These are phyloP conservation scores for Leccinum barrowsii DNA, from an alignment of 768 basidiomycete genomes.

Conservation along the genomic window DNA sequence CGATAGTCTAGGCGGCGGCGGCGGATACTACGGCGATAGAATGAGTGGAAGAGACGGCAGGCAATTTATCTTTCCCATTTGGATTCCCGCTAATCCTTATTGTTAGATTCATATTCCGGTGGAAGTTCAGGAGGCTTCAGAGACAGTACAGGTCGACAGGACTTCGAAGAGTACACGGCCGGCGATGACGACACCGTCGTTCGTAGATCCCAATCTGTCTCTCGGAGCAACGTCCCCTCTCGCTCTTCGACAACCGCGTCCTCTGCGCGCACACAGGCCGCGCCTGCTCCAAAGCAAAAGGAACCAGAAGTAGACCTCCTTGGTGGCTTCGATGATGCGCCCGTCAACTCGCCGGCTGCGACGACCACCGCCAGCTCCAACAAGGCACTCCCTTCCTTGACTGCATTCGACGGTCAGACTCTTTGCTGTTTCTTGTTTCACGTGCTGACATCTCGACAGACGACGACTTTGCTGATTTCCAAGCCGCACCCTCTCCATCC, in stretches of 20 bases:
- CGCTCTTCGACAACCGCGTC: slow-evolving; percentile 36
- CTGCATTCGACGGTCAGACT: slow-evolving; percentile 28
- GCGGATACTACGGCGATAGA: slow-evolving; percentile 44
- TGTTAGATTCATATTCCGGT: slow-evolving; percentile 35
- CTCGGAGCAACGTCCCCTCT: slow-evolving; percentile 28
- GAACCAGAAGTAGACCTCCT: slow-evolving; percentile 68
- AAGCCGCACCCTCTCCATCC: slow-evolving; percentile 56
- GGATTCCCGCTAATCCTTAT: slow-evolving; percentile 5
- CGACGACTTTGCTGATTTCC: slow-evolving; percentile 87
- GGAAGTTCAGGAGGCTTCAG: slow-evolving; percentile 57
- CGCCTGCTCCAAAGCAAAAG: slow-evolving; percentile 37
- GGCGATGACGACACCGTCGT: slow-evolving; percentile 77
- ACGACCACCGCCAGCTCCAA: slow-evolving; percentile 19
- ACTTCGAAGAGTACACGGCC: slow-evolving; percentile 94
- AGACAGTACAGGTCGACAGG: slow-evolving; percentile 51
- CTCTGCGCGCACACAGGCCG: slow-evolving; percentile 33
- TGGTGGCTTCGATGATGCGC: slow-evolving; percentile 67
- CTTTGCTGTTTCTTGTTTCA: background rate
- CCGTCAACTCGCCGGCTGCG: slow-evolving; percentile 25
- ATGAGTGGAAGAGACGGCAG: slow-evolving; percentile 40
- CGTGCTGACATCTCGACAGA: slow-evolving; percentile 38
- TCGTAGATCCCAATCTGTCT: slow-evolving; percentile 39
- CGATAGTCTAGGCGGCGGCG: slow-evolving; percentile 38
- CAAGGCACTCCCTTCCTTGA: slow-evolving; percentile 30
- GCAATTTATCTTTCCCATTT: slow-evolving; percentile 6